Evolutionary conservation across 192 early-diverging fungal genomes (phyloP).

Genomic region (Backusella tarrabulga): DNA sequence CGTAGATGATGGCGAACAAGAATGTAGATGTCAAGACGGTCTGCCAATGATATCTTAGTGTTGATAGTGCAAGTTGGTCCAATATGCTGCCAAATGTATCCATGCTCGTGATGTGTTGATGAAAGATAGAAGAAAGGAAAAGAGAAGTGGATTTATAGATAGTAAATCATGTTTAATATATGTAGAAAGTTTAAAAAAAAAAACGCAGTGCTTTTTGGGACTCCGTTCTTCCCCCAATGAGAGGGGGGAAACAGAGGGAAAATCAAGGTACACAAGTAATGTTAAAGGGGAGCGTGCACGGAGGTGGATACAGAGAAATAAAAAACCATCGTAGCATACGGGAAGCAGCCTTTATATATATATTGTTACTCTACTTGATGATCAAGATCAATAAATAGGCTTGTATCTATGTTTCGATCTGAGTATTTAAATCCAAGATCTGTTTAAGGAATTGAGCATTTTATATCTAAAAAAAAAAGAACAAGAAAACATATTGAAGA

Average conservation of each 20-base stretch:
- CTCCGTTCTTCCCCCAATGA: too few species aligned
- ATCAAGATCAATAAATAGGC: too few species aligned
- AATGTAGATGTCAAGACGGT: conserved; percentile 31
- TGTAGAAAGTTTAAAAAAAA: not conserved
- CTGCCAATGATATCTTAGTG: conserved; percentile 65
- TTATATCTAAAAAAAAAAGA: too few species aligned
- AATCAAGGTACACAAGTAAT: not conserved
- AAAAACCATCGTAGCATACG: too few species aligned
- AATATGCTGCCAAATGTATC: conserved; percentile 37
- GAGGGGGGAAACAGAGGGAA: not conserved
- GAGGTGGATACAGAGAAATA: not conserved
- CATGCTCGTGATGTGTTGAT: not conserved
- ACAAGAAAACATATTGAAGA: too few species aligned
- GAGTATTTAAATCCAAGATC: too few species aligned
- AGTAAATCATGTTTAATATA: too few species aligned
- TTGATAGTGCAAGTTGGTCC: conserved; percentile 52
- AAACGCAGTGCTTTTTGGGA: not conserved
- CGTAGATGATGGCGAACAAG: conserved; percentile 52
- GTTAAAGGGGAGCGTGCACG: not conserved
- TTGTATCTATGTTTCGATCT: too few species aligned
- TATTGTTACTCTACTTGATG: too few species aligned
- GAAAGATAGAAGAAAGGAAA: not conserved
- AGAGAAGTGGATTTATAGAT: not conserved
- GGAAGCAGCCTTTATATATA: too few species aligned
- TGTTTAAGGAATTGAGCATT: too few species aligned